Conservation (phyloP, 352 stramenopile species). For the Phytophthora sojae region DNA sequence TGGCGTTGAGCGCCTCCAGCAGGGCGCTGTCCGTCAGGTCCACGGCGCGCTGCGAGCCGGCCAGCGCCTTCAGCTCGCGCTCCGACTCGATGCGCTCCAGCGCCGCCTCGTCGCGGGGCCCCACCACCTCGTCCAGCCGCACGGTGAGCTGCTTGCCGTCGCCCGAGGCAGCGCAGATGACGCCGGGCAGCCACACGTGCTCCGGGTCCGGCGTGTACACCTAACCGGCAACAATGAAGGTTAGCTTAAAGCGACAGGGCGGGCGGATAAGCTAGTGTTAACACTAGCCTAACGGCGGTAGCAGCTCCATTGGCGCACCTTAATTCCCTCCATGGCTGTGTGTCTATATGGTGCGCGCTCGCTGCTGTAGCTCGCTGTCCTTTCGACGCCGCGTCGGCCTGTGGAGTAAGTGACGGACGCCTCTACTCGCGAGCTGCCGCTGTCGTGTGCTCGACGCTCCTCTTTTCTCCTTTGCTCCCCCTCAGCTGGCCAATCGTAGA, state of each 20-base stretch:
- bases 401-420: conserved; percentile 7
- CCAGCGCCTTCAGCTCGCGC: conserved; percentile 58
- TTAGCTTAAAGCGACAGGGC: conserved; percentile 39
- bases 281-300: not conserved
- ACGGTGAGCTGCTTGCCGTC: conserved; percentile 64
- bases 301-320: conserved; percentile 36
- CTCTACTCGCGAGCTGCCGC: conserved; percentile 10
- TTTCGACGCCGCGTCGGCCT: conserved; percentile 12
- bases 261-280: not conserved
- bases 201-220: conserved; percentile 80
- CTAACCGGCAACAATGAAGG: conserved; percentile 25
- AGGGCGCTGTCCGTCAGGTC: conserved; percentile 63
- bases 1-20: conserved; percentile 64
- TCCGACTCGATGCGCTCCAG: conserved; percentile 54
- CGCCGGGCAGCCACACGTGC: conserved; percentile 83
- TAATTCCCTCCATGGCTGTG: conserved; percentile 65
- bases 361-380: not conserved
- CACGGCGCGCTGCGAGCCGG: conserved; percentile 62
- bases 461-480: conserved; percentile 29
- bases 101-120: conserved; percentile 49
- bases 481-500: conserved; percentile 24
- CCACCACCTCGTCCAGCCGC: conserved; percentile 72
- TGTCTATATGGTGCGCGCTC: not conserved
- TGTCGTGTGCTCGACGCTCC: conserved; percentile 25
- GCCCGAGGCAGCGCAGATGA: conserved; percentile 60